A percentile compares a stretch with the other conserved stretches of the same genome.
These are phyloP conservation scores for Trichoderma asperellum DNA, from an alignment of 2,329 filamentous ascomycete genomes.

Conservation along the genomic window DNA sequence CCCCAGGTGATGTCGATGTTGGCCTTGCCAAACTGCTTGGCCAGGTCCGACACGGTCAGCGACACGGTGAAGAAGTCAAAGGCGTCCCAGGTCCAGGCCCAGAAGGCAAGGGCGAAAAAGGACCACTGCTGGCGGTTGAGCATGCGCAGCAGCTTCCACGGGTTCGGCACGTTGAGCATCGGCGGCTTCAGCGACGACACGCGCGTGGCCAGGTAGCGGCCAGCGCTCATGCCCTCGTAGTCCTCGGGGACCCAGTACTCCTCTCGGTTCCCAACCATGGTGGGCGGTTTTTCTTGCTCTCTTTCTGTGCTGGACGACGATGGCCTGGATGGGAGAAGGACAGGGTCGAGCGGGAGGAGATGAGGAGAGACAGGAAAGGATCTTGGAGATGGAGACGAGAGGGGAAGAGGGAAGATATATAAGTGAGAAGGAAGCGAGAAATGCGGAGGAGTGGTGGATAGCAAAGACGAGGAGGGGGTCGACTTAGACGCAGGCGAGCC, in stretches of 20 bases:
- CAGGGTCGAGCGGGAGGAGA: not conserved
- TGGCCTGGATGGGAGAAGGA: conserved; percentile 5
- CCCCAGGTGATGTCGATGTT: conserved; percentile 67
- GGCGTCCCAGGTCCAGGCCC: conserved; percentile 64
- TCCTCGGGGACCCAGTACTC: conserved; percentile 45
- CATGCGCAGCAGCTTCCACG: conserved; percentile 53
- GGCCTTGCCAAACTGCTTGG: conserved; percentile 55
- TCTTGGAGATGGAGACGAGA: not conserved
- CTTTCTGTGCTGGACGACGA: not conserved
- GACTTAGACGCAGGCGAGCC: not conserved
- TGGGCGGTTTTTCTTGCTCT: not conserved
- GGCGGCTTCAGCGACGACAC: conserved; percentile 61
- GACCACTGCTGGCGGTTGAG: conserved; percentile 57
- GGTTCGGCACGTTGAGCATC: conserved; percentile 58
- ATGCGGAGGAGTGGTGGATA: not conserved
- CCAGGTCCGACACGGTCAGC: conserved; percentile 59
- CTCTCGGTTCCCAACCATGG: conserved; percentile 32
- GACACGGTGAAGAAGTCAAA: conserved; percentile 71
- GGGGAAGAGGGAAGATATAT: conserved; percentile 7
- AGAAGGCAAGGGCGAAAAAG: conserved; percentile 59
- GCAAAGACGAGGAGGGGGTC: conserved; percentile 4
- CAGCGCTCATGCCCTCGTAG: conserved; percentile 54
- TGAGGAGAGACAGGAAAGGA: not conserved
- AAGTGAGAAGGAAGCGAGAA: not conserved
- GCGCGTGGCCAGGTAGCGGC: conserved; percentile 56